Evolutionary conservation across 495 filamentous ascomycete genomes (phyloP).

Genomic region (Talaromyces adpressus): DNA sequence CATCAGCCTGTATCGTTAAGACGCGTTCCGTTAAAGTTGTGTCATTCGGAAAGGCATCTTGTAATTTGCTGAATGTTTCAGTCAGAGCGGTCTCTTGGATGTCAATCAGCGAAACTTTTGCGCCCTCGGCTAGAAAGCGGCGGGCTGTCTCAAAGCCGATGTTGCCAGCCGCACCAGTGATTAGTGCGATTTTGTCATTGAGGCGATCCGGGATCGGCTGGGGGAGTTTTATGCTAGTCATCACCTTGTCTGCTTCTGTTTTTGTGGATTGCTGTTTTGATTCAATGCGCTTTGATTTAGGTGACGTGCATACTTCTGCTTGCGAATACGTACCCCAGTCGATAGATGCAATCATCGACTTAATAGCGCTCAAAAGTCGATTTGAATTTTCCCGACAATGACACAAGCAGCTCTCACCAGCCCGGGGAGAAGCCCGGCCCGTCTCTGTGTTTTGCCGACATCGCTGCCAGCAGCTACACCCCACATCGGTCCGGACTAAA

Average conservation of each 20-base stretch:
- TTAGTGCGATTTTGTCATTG: slow-evolving; percentile 11
- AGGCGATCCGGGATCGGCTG: slow-evolving; percentile 15
- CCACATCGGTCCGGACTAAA: neutral
- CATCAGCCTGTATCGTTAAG: slow-evolving; percentile 15
- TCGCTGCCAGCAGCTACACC: neutral
- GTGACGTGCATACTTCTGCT: neutral
- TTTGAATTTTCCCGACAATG: neutral
- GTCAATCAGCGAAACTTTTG: slow-evolving; percentile 12
- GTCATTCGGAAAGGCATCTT: neutral
- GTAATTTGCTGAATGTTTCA: neutral
- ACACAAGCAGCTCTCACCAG: neutral
- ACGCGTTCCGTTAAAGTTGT: slow-evolving; percentile 4
- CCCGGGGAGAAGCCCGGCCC: neutral
- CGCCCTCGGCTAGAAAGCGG: slow-evolving; percentile 14
- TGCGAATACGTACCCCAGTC: no score
- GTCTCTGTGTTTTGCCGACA: neutral
- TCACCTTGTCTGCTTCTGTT: neutral
- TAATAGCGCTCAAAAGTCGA: neutral
- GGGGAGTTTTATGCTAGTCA: neutral
- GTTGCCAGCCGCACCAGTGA: slow-evolving; percentile 15
- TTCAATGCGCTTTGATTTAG: neutral
- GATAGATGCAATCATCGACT: neutral
- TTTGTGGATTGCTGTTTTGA: neutral
- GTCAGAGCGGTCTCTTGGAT: slow-evolving; percentile 5
- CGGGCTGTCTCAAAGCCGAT: slow-evolving; percentile 16